These are phyloP conservation scores for Physcomitrellopsis africana DNA, from an alignment of 225 moss, liverwort and hornwort genomes.

Conservation along the genomic window DNA sequence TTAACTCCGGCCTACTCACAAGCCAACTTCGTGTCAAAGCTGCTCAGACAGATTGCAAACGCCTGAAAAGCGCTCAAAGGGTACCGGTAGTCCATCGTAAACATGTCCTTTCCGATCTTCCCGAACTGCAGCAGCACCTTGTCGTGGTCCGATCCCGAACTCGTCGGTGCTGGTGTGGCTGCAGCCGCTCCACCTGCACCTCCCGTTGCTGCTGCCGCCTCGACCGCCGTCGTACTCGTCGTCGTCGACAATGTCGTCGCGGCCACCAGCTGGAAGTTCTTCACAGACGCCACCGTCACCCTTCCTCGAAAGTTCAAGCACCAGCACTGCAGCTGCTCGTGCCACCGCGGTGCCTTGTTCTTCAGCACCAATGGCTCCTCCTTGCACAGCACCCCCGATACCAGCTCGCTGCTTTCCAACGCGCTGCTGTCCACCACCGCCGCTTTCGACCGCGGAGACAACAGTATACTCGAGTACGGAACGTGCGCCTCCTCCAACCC, in stretches of 20 bases:
- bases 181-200: no score
- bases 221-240: no score
- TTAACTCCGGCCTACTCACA: constrained; percentile 79
- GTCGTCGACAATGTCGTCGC: constrained; percentile 51
- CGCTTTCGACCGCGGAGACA: constrained; percentile 89
- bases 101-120: constrained; percentile 99
- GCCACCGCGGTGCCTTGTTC: constrained; percentile 98
- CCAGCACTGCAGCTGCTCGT: constrained; percentile 99
- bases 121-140: constrained; percentile 98
- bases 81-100: constrained; percentile 99
- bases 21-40: constrained; percentile 97
- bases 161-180: constrained; percentile 42
- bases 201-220: no score
- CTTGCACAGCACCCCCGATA: constrained; percentile 65
- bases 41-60: constrained; percentile 98
- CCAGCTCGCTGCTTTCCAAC: constrained; percentile 67
- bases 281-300: constrained; percentile 97
- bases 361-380: constrained; percentile 91
- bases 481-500: constrained; percentile 71
- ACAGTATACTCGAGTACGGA: constrained; percentile 64
- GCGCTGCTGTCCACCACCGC: constrained; percentile 94
- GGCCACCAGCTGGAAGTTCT: constrained; percentile 98
- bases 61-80: constrained; percentile 99
- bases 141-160: constrained; percentile 78
- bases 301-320: constrained; percentile 97